Evolutionary conservation across 2,329 filamentous ascomycete species (phyloP).

Genomic region (Plectosphaerella cucumerina): DNA sequence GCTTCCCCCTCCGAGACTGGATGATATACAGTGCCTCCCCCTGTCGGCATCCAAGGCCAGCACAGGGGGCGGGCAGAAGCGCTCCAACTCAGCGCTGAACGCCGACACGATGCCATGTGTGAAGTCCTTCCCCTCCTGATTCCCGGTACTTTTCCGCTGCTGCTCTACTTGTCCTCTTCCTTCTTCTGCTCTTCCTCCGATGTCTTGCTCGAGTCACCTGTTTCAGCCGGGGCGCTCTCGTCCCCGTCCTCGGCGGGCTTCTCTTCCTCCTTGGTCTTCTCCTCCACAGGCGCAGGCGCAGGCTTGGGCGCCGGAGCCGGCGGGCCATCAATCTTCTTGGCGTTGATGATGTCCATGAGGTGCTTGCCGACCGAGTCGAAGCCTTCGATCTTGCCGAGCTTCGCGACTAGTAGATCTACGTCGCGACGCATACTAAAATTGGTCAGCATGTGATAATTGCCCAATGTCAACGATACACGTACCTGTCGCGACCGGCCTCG

Average conservation of each 20-base stretch:
- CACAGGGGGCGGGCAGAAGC: neutral
- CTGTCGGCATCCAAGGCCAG: conserved; percentile 1
- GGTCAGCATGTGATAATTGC: neutral
- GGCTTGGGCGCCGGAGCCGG: neutral
- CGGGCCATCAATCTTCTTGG: conserved; percentile 43
- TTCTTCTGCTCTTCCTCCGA: conserved; percentile 2
- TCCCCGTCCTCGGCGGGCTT: conserved; percentile 11
- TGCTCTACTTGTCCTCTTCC: neutral
- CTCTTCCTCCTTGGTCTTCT: conserved; percentile 7
- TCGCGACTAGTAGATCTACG: conserved; percentile 65
- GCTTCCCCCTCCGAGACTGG: neutral
- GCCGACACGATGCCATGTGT: neutral
- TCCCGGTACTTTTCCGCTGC: neutral
- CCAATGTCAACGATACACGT: conserved; percentile 26
- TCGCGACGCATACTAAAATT: conserved; percentile 67
- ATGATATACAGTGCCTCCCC: neutral
- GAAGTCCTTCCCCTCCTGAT: neutral
- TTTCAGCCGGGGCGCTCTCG: conserved; percentile 10
- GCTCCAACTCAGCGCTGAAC: conserved; percentile 1
- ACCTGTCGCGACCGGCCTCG: conserved; percentile 68
- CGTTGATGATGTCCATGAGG: conserved; percentile 60
- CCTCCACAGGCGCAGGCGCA: neutral
- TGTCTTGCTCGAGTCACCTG: conserved; percentile 5
- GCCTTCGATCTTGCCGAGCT: conserved; percentile 73
- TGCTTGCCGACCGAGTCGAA: conserved; percentile 70